Base-by-base conservation (phyloP, 176 grass and related monocot species). In the Ensete glaucum region DNA sequence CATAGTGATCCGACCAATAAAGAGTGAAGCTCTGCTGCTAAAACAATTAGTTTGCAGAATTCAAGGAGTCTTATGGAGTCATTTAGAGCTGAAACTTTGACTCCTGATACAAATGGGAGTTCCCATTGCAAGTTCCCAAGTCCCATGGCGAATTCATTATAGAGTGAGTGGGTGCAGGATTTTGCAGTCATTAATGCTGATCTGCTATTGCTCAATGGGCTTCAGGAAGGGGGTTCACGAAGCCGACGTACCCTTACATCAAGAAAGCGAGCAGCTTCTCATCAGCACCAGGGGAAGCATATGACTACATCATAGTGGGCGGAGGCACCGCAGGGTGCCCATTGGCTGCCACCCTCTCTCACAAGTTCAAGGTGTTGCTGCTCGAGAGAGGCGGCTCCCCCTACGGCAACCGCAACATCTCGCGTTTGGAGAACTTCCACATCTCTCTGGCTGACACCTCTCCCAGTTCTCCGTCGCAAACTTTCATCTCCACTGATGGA, bases 301-400 rank as follows among this genome's bases (percentile, higher is more conserved):
- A 87, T 10, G 86, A 96, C 81, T 96, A 96, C 84, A 96, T 96
- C 14, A 62, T 96, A 10, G 77, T 96, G 8, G 92, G 92, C 7
- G 92, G 92, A 16, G 92, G 92, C 69, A 91, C 92, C 0, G 92
- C 92, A 0, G 92, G 88, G 1, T 91, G 92, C 63, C 92, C 92
- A 9, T 78, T 96, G 71, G 92, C 88, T 9, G 92, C 92, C n/a
- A 96, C 92, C 65, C 78, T 96, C 64, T 96, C 92, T 1, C 79
- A n/a, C 27, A 78, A 73, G 81, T 91, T 83, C 60, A 91, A 73
- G 76, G 88, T 96, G 69, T 84, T 91, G 69, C 50, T 96, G 67
- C 84, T 96, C 63, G 92, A 96, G 81, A 80, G 92, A 8, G 92
- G 92, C 0, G 88, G 78, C 0, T 84, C 92, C 13, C 92, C 92